Percentiles rank a stretch among this genome's conserved stretches.
These are phyloP conservation scores for Sporisorium iseilematis-ciliati DNA, from an alignment of 1,284 basidiomycete species.

Conservation along the genomic window DNA sequence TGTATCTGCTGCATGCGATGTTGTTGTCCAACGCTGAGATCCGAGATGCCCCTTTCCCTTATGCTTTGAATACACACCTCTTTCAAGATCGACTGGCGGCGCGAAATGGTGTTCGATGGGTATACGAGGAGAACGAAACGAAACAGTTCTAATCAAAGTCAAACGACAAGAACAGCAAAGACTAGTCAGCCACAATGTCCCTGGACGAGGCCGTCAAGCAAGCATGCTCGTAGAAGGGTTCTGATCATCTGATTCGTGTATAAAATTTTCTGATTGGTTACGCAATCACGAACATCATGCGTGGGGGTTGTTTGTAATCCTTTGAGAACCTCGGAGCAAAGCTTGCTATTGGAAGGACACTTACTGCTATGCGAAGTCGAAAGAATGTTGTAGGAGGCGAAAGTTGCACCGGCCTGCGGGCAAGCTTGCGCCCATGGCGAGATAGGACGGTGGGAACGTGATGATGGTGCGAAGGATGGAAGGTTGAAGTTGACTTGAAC, in stretches of 20 bases:
- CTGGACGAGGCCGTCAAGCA: background rate
- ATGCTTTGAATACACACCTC: constrained; percentile 6
- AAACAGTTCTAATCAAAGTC: constrained; percentile 1
- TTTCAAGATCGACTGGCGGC: background rate
- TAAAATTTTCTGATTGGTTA: constrained; percentile 45
- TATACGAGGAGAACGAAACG: background rate
- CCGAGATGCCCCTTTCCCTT: background rate
- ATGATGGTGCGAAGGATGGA: constrained; percentile 2
- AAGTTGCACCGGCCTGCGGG: constrained; percentile 38
- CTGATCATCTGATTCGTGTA: constrained; percentile 58
- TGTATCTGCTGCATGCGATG: constrained; percentile 4
- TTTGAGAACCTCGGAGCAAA: constrained; percentile 4
- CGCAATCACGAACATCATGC: constrained; percentile 56
- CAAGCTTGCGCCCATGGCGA: constrained; percentile 21
- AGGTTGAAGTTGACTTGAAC: background rate
- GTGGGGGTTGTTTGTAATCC: constrained; percentile 43
- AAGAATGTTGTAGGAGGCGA: background rate
- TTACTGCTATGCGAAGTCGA: constrained; percentile 15
- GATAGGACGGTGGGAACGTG: too few relatives aligned
- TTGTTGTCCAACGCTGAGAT: background rate
- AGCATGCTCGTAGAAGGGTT: background rate
- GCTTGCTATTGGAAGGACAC: constrained; percentile 13
- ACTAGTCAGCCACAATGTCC: constrained; percentile 8
- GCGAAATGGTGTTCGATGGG: background rate
- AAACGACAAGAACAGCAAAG: background rate